phyloP scores from a whole-genome alignment of 1,139 yeast genomes.

The Insectozyma bohioensis region DNA sequence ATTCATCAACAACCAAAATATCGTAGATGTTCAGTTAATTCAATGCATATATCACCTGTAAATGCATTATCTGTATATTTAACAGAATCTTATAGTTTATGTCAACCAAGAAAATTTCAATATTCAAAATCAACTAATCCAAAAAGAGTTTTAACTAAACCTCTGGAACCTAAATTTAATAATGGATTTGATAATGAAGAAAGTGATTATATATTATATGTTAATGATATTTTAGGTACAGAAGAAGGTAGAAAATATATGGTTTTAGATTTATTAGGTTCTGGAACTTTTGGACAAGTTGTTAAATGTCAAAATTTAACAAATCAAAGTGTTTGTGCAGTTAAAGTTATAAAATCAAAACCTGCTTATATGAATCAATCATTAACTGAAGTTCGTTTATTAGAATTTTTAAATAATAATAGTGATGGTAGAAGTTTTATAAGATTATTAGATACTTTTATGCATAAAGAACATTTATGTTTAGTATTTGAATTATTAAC shows the following conservation, averaged over 20 bases:
- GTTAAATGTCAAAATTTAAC: constrained; percentile 92
- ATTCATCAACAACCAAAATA: constrained; percentile 68
- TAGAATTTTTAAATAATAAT: constrained; percentile 76
- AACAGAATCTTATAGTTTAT: constrained; percentile 78
- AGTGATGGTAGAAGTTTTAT: constrained; percentile 77
- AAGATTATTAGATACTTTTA: constrained; percentile 79
- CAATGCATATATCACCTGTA: constrained; percentile 82
- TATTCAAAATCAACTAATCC: constrained; percentile 88
- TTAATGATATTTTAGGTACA: constrained; percentile 87
- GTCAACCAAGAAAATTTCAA: constrained; percentile 79
- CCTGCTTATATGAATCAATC: constrained; percentile 93
- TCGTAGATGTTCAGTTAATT: constrained; percentile 77
- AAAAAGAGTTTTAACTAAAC: constrained; percentile 87
- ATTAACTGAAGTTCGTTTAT: constrained; percentile 81
- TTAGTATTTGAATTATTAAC: constrained; percentile 88
- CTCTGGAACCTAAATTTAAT: constrained; percentile 78
- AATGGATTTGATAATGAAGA: constrained; percentile 88
- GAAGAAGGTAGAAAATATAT: constrained; percentile 86
- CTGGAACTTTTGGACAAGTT: constrained; percentile 98
- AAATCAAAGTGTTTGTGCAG: constrained; percentile 89
- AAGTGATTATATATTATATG: constrained; percentile 88
- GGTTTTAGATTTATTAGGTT: constrained; percentile 88
- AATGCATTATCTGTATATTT: constrained; percentile 77
- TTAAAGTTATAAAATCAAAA: constrained; percentile 89
- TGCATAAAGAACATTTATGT: constrained; percentile 91